Base-by-base conservation (phyloP, 2,329 filamentous ascomycete genomes). In the Ophidiomyces ophidiicola region DNA sequence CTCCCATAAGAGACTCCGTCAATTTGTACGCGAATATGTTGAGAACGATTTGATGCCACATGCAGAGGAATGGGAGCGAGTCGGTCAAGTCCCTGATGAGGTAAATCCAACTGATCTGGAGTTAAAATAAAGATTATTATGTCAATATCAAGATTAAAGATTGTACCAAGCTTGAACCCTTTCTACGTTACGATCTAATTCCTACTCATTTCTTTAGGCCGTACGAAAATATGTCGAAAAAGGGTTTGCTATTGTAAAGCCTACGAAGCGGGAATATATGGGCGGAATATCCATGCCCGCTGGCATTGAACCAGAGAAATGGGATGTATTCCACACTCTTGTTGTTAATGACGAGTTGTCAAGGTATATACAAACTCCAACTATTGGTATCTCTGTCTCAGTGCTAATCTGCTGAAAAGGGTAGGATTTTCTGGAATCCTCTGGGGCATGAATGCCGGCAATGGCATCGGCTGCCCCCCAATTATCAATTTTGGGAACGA, bases 41-140 rank as follows among this genome's bases (percentile, higher is more conserved):
- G 69, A 80, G 42, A 62, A 66, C 1, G 59, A 76, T 25, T 63
- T 81, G 31, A 59, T 71, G 1, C 76, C 75, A 0, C 63, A 70
- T 46, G 70, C 71, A 3, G 66, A 76, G 21, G 72, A 79, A 26
- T 82, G 78, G 77, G 78, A 82, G 52, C 66, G 64, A 3, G 68
- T 69, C 2, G 69, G 69, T 1, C 54, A 69, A 39, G 70, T 72
- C 8, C 71, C 71, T 7, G 52, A 57, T 5, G 55, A 56, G 36
- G 54, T 55, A 43, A n/a, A 39, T 33, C 12, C 31, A 8, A 11
- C 15, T 21, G 2, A 20, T 31, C 7, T 10, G 17, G 32, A 7
- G 8, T 6, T n/a, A 11, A 26, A 7, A 11, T 17, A 35, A n/a
- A n/a, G n/a, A n/a, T n/a, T n/a, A n/a, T n/a, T n/a, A n/a, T n/a